Evolutionary conservation across 2,329 filamentous ascomycete genomes (phyloP), one percentile per base, ranked within the genome.

Genomic region (Colletotrichum costaricense): DNA sequence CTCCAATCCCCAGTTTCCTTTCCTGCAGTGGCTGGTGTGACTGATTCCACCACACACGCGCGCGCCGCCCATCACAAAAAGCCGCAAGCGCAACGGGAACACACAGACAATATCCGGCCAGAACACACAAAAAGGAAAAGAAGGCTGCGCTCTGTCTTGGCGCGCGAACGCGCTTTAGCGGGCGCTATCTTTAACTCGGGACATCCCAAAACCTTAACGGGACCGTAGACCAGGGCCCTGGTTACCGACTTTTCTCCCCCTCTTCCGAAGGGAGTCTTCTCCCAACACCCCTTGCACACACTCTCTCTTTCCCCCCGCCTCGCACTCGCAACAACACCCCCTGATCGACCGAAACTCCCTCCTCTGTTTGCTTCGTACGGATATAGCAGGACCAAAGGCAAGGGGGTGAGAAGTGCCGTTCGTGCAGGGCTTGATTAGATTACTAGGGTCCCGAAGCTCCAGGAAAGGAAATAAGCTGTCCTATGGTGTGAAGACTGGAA

Each of bases 151-250:
- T 19, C 0, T 5, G 42, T 49, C 42, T 49, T 49, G 30, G 59
- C 38, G 30, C 65, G 30, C 65, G 52, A 42, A 49, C 60, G n/a
- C 30, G 22, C 33, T 30, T 22, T 35, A 52, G 42, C 69, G 56
- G 68, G 42, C 69, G 64, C 64, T 63, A 63, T 57, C 33, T 58
- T 59, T 46, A 59, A 70, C 55, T 38, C 46, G 58, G 38, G 33
- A 35, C 28, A 52, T 35, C 24, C 59, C 59, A 59, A 73, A 73
- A 73, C 66, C 67, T 73, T 73, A 73, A 73, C 55, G 46, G 60
- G 35, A 73, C 60, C 59, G 55, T 67, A 70, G 55, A 62, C 67
- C 55, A 70, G 70, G 67, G 55, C 60, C 70, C 70, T 42, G 49
- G 46, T 16, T 56, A 63, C 54, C 19, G 46, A 55, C 60, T 24